phyloP scores from a whole-genome alignment of 805 yeast species.

The Wickerhamomyces mucosus region DNA sequence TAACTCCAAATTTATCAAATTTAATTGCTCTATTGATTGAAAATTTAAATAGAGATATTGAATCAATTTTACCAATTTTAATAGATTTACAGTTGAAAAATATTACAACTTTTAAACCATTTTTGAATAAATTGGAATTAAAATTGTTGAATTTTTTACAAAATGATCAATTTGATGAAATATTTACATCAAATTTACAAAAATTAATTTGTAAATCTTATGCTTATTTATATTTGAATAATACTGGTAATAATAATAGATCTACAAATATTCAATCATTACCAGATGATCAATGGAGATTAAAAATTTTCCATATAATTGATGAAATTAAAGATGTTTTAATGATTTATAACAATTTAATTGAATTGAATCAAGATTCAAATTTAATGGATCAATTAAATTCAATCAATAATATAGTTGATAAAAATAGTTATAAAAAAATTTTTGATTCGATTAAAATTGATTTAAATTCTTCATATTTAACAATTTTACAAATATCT shows the following conservation, averaged over 20 bases:
- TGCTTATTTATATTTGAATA: constrained; percentile 49
- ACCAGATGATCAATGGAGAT: constrained; percentile 36
- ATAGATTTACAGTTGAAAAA: constrained; percentile 41
- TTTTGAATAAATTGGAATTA: constrained; percentile 49
- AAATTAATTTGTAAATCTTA: constrained; percentile 35
- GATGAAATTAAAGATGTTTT: constrained; percentile 47
- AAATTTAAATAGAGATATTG: constrained; percentile 26
- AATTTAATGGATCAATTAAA: constrained; percentile 34
- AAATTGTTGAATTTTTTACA: constrained; percentile 29
- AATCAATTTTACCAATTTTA: constrained; percentile 29
- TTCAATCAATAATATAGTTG: constrained; percentile 6
- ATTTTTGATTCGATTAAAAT: constrained; percentile 42
- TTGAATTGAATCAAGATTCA: constrained; percentile 48
- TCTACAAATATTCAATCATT: constrained; percentile 23
- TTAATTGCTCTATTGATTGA: constrained; percentile 48
- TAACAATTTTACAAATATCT: constrained; percentile 41
- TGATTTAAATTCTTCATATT: constrained; percentile 51
- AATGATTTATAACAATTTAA: constrained; percentile 46
- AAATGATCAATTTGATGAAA: constrained; percentile 24
- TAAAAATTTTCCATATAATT: constrained; percentile 37
- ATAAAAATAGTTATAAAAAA: constrained; percentile 16
- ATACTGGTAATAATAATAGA: constrained; percentile 21
- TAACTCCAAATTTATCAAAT: constrained; percentile 68
- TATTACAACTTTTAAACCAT: constrained; percentile 77
- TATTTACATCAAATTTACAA: constrained; percentile 33